Evolutionary conservation across 2,329 filamentous ascomycete genomes (phyloP), one percentile per base, ranked within the genome.

Genomic region (Grosmannia penicillata): DNA sequence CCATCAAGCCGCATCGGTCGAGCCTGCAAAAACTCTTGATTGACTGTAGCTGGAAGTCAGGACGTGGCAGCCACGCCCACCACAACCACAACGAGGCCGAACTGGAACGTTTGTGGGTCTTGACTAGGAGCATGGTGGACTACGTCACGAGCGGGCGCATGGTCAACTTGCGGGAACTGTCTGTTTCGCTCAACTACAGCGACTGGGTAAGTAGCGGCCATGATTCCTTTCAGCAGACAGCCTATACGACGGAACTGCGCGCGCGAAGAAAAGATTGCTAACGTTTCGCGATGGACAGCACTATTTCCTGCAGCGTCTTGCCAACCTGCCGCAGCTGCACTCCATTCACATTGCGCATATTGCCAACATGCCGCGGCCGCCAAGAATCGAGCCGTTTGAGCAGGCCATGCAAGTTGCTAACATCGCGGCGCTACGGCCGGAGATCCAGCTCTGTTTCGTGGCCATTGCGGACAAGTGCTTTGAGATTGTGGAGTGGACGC

Each of bases 81-180:
- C 24, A 54, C 51, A 32, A 56, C 41, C 15, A 35, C 10, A 54
- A 56, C 21, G 62, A 72, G 43, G 83, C 78, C 72, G n/a, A n/a
- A n/a, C n/a, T n/a, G n/a, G n/a, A n/a, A n/a, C 65, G 67, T 37
- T 68, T 73, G 45, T 91, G 83, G 84, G 73, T 78, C 54, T 63
- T 83, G 38, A 76, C 66, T 36, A 68, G 73, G 4, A 77, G 85
- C 18, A 70, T 83, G 28, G 54, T 91, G 32, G 65, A 69, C 0
- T 91, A 82, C 53, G 67, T 91, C 38, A 84, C 78, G 2, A 82
- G 80, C 51, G 82, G 82, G 6, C 75, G 75, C 42, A 85, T 91
- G 82, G 66, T 63, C 17, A 73, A 65, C 45, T 59, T 91, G 31
- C 70, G 70, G 40, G 82, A 91, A 56, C 60, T 91, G 21, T 78